Base-by-base conservation (phyloP, 768 basidiomycete genomes). In the Rubroboletus satanas region DNA sequence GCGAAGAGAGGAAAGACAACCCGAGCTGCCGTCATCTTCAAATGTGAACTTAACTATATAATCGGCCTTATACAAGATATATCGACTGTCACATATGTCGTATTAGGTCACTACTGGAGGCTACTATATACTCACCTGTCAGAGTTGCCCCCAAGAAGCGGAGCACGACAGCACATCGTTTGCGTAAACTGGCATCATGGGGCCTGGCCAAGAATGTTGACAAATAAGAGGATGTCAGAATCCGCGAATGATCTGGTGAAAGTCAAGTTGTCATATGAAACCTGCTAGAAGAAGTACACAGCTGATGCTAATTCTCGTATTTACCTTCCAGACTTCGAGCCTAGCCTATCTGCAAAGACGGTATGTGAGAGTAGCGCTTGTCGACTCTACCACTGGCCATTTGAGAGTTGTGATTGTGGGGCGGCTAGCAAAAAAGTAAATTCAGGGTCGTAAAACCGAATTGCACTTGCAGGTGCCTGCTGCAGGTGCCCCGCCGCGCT, bases 361-460 rank as follows among this genome's bases (percentile, higher is more conserved):
- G 10, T 31, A 10, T 49, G 11, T 26, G 17, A 15, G 7, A 1
- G 6, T 18, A 3, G 17, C 12, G 26, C 33, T 36, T 7, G 51
- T 41, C 8, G 29, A 51, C 17, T 23, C 29, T 1, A 38, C 10
- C 35, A 46, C 28, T 39, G 36, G 28, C 51, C 29, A 18, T 21
- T 15, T 28, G 46, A 37, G 31, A 14, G 2, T 10, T 4, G 17
- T 28, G 45, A 49, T 18, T 21, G 39, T 11, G 17, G 7, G 10
- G 29, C 26, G 26, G 14, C 18, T 26, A 26, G 17, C 8, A 26
- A 38, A 28, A n/a, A 55, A 31, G 7, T 28, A 8, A 37, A 38
- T 21, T 48, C 53, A 60, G 54, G 49, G 59, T 56, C 49, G 23
- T 51, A 43, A 61, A 42, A 39, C 7, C 29, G 2, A 26, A 5